Percentiles rank a stretch among this genome's conserved stretches.
Conservation (phyloP, 306 rosid species). For the Mucuna pruriens region DNA sequence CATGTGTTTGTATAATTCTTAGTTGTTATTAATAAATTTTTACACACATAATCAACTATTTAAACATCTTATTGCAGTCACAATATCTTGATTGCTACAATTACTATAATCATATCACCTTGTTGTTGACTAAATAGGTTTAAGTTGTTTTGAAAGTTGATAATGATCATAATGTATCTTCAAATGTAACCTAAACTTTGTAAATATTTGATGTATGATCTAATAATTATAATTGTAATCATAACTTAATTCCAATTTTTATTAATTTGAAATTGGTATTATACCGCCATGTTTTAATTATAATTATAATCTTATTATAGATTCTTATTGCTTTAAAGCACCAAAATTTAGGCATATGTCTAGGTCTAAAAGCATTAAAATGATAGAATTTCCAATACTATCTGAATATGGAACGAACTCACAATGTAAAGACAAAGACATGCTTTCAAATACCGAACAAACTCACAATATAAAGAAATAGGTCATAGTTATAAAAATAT, state of each 20-base stretch:
- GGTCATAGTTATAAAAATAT: neutral
- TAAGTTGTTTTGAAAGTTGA: no score
- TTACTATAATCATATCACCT: no score
- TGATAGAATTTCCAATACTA: no score
- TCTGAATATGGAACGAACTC: no score
- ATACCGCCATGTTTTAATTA: neutral
- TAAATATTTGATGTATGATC: neutral
- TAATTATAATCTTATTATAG: neutral
- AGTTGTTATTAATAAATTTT: neutral
- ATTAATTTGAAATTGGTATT: neutral
- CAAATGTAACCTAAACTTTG: no score
- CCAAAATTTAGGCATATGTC: conserved; percentile 1
- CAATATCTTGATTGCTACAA: no score
- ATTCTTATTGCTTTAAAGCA: neutral
- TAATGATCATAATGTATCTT: no score
- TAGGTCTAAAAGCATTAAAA: neutral
- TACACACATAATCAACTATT: neutral
- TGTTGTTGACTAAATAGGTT: no score
- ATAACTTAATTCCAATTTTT: neutral
- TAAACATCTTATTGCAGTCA: neutral
- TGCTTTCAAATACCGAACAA: neutral
- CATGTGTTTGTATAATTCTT: neutral
- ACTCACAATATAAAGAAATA: neutral
- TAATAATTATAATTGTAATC: neutral
- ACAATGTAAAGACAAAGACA: no score